A percentile compares a stretch with the other conserved stretches of the same genome.
Conservation (phyloP, 2,329 filamentous ascomycete species). For the Periconia macrospinosa region DNA sequence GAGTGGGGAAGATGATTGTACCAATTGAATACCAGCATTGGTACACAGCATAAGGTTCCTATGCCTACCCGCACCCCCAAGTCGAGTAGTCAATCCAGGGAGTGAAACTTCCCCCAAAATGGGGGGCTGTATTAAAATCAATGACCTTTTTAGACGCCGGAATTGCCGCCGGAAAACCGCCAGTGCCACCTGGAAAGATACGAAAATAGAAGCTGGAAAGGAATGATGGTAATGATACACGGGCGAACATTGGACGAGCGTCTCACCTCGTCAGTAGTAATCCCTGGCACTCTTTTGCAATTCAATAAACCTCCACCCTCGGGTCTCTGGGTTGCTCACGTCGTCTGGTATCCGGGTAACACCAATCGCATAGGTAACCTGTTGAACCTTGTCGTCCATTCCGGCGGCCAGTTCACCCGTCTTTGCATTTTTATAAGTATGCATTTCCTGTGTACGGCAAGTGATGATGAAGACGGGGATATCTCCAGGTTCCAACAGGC, state of each 20-base stretch:
- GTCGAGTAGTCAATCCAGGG: neutral
- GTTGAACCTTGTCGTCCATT: slow-evolving; percentile 98
- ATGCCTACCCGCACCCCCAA: neutral
- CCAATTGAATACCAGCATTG: neutral
- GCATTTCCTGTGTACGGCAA: slow-evolving; percentile 94
- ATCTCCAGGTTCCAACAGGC: slow-evolving; percentile 82
- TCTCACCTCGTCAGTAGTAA: slow-evolving; percentile 62
- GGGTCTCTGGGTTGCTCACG: slow-evolving; percentile 93
- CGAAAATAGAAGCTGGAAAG: slow-evolving; percentile 16
- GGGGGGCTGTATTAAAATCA: slow-evolving; percentile 15
- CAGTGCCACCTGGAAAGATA: slow-evolving; percentile 13
- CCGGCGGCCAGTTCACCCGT: slow-evolving; percentile 86
- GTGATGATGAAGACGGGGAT: slow-evolving; percentile 97
- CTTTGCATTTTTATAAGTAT: slow-evolving; percentile 94
- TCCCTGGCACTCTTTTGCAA: slow-evolving; percentile 97
- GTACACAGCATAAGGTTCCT: neutral
- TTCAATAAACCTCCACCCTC: slow-evolving; percentile 96
- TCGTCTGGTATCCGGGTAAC: slow-evolving; percentile 93
- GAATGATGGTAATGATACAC: slow-evolving; percentile 21
- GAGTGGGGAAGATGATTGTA: slow-evolving; percentile 22
- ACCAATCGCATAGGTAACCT: slow-evolving; percentile 97
- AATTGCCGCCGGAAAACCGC: slow-evolving; percentile 25
- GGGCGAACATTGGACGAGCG: neutral
- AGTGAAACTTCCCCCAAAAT: slow-evolving; percentile 8
- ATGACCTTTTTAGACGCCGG: slow-evolving; percentile 35